These are phyloP conservation scores for Yarrowia sp. DNA, from an alignment of 805 yeast species.

Conservation along the genomic window DNA sequence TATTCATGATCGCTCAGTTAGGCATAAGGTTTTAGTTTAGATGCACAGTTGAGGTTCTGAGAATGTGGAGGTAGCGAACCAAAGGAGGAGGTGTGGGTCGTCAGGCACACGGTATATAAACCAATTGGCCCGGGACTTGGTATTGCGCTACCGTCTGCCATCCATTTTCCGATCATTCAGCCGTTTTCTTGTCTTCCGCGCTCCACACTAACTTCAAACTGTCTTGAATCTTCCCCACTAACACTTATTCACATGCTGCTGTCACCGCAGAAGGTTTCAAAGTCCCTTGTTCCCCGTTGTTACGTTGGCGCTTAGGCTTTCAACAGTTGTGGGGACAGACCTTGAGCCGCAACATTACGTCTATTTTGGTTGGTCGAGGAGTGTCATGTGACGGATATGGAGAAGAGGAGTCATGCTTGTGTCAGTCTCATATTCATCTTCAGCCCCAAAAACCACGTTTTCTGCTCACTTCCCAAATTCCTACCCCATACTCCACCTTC, in stretches of 20 bases:
- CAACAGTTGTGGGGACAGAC: slow-evolving; percentile 28
- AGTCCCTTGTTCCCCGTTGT: slow-evolving; percentile 15
- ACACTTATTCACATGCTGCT: slow-evolving; percentile 33
- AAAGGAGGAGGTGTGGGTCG: background rate
- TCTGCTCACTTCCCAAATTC: no score
- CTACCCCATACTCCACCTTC: background rate
- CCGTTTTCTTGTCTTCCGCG: background rate
- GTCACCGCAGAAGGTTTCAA: background rate
- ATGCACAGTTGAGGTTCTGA: slow-evolving; percentile 1
- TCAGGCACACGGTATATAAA: no score
- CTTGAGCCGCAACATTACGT: slow-evolving; percentile 3
- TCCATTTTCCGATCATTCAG: no score
- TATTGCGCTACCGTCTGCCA: no score
- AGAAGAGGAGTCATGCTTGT: no score
- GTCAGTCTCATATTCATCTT: no score
- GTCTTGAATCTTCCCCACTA: slow-evolving; percentile 35
- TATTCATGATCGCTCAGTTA: slow-evolving; percentile 27
- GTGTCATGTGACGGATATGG: background rate
- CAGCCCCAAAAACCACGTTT: no score
- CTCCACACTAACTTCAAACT: slow-evolving; percentile 1
- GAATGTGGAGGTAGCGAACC: background rate
- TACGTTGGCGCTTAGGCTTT: slow-evolving; percentile 18
- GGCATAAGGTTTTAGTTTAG: slow-evolving; percentile 8
- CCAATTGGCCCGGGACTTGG: no score
- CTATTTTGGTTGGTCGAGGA: background rate